Conservation (phyloP, 148 eudicot genomes). For the Fallopia convolvulus region DNA sequence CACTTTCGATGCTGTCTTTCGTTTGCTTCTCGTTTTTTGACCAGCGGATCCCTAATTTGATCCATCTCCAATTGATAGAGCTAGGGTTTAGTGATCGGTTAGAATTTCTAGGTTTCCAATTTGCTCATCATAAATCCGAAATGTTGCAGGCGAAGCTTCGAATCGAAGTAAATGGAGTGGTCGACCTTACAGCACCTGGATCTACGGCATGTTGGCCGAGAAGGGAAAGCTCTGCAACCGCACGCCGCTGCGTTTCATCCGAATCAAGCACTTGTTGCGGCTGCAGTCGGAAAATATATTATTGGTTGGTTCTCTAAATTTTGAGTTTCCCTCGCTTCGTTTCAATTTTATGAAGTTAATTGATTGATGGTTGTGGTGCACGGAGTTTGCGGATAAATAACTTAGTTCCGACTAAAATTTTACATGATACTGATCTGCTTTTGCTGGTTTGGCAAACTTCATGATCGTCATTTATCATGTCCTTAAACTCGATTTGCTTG, state of each 20-base stretch:
- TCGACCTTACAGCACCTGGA: constrained; percentile 81
- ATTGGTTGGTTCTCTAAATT: constrained; percentile 37
- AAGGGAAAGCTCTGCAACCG: constrained; percentile 79
- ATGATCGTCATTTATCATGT: background rate
- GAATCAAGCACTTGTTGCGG: constrained; percentile 62
- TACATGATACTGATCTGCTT: background rate
- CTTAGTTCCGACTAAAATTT: background rate
- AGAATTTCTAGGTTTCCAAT: background rate
- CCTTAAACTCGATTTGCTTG: background rate
- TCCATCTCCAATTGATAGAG: background rate
- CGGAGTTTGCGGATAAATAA: background rate
- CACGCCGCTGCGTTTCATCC: constrained; percentile 97
- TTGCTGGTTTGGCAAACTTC: background rate
- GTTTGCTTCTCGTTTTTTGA: constrained; percentile 12
- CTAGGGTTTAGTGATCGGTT: background rate
- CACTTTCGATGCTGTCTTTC: background rate
- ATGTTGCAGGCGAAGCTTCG: background rate
- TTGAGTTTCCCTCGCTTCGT: background rate
- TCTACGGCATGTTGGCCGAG: constrained; percentile 92
- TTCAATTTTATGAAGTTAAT: background rate
- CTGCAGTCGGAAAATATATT: constrained; percentile 66
- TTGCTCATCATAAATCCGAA: background rate
- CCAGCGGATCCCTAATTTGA: background rate
- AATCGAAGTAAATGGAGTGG: constrained; percentile 72
- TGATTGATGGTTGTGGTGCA: background rate